These are phyloP conservation scores for Didymella pinodella DNA, from an alignment of 2,329 filamentous ascomycete species.

Conservation along the genomic window DNA sequence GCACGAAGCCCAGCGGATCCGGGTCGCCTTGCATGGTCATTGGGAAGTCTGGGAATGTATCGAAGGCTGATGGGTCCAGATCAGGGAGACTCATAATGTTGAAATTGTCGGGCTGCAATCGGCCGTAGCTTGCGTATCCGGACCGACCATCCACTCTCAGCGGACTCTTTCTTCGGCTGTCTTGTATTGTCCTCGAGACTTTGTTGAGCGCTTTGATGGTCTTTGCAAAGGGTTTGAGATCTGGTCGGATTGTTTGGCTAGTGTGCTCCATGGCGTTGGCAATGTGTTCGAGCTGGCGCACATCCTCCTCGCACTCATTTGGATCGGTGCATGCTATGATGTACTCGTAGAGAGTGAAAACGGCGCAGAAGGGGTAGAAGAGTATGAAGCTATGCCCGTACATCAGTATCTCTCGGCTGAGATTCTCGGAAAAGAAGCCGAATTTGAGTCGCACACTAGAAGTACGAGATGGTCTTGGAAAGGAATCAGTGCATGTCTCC, in stretches of 20 bases:
- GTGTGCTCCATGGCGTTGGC: not conserved
- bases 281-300: not conserved
- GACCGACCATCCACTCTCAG: not conserved
- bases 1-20: slow-evolving; percentile 37
- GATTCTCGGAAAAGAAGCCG: not conserved
- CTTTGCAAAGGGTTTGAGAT: slow-evolving; percentile 10
- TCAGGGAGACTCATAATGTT: slow-evolving; percentile 20
- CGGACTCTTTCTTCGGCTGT: slow-evolving; percentile 21
- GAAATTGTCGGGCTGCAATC: not conserved
- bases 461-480: not conserved
- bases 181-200: slow-evolving; percentile 38
- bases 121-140: not conserved
- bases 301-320: not conserved
- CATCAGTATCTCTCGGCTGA: not conserved
- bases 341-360: not conserved
- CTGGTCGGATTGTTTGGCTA: not conserved
- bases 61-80: slow-evolving; percentile 28
- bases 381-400: not conserved
- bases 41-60: slow-evolving; percentile 29
- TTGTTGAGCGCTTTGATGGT: slow-evolving; percentile 43
- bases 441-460: not conserved
- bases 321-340: not conserved
- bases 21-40: slow-evolving; percentile 29
- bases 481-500: not conserved
- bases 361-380: not conserved